These are phyloP conservation scores for Melampsora larici-populina DNA, from an alignment of 1,284 basidiomycete genomes.

Conservation along the genomic window DNA sequence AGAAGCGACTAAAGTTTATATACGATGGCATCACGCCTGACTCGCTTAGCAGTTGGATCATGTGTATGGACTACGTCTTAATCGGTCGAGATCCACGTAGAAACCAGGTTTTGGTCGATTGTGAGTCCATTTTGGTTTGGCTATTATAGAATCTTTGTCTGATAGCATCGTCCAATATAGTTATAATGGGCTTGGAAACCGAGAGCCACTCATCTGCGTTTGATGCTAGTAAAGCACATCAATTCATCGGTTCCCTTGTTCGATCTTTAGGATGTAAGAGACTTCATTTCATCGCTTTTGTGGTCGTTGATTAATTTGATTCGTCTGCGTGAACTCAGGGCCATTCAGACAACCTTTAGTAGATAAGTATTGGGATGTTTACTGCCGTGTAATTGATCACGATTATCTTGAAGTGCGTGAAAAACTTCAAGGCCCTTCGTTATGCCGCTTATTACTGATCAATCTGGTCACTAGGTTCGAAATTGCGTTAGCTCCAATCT, in stretches of 20 bases:
- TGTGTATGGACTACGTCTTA: conserved; percentile 53
- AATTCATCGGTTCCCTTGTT: conserved; percentile 57
- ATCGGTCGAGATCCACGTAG: conserved; percentile 78
- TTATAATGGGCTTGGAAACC: conserved; percentile 32
- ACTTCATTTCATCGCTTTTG: conserved; percentile 54
- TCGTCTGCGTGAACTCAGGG: conserved; percentile 65
- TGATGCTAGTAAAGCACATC: conserved; percentile 49
- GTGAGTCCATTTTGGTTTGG: conserved; percentile 43
- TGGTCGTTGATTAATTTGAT: conserved; percentile 6
- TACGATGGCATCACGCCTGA: conserved; percentile 61
- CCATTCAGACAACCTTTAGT: conserved; percentile 67
- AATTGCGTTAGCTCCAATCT: conserved; percentile 54
- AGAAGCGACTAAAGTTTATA: conserved; percentile 66
- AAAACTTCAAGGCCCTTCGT: not conserved
- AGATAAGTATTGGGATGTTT: conserved; percentile 66
- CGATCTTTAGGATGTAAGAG: conserved; percentile 33
- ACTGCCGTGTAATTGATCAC: conserved; percentile 72
- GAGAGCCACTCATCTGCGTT: conserved; percentile 48
- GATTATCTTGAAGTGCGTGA: conserved; percentile 72
- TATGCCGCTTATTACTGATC: conserved; percentile 29
- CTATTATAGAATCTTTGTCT: conserved; percentile 45
- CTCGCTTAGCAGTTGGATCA: conserved; percentile 55
- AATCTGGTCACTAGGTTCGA: conserved; percentile 54
- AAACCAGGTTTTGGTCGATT: conserved; percentile 71
- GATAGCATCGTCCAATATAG: conserved; percentile 34